Conservation (phyloP, 129 eudicot species). For the Scalesia atractyloides region DNA sequence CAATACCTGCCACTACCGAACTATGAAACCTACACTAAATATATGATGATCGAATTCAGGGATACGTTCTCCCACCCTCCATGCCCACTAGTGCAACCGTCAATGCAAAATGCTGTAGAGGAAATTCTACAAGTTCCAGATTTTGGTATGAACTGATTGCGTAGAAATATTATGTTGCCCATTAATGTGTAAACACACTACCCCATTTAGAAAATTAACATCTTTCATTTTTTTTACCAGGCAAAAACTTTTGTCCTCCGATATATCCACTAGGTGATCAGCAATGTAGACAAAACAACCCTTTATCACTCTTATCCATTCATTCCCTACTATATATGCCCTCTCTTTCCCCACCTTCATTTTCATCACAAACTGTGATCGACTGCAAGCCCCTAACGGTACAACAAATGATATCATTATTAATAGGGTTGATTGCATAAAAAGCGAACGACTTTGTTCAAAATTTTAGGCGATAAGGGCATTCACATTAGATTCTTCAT, state of each 20-base stretch:
- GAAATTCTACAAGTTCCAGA: constrained; percentile 60
- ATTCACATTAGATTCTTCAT: no score
- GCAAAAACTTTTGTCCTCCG: constrained; percentile 75
- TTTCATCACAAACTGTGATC: constrained; percentile 76
- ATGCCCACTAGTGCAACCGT: constrained; percentile 81
- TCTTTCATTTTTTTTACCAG: constrained; percentile 42
- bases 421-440: background rate
- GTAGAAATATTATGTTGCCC: background rate
- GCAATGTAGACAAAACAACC: constrained; percentile 45
- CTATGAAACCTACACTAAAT: constrained; percentile 18
- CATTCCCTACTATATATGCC: constrained; percentile 68
- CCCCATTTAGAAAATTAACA: constrained; percentile 21
- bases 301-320: constrained; percentile 63
- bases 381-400: constrained; percentile 85
- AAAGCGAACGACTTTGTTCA: background rate
- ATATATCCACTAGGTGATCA: constrained; percentile 82
- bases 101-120: constrained; percentile 44
- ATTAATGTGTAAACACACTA: constrained; percentile 2
- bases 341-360: constrained; percentile 68
- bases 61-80: constrained; percentile 90
- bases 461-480: background rate
- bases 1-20: constrained; percentile 6
- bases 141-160: constrained; percentile 53
- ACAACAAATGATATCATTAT: constrained; percentile 17
- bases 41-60: constrained; percentile 49